A percentile compares a stretch with the other conserved stretches of the same genome.
Conservation (phyloP, 768 basidiomycete species). For the Rhodotorula sphaerocarpa region DNA sequence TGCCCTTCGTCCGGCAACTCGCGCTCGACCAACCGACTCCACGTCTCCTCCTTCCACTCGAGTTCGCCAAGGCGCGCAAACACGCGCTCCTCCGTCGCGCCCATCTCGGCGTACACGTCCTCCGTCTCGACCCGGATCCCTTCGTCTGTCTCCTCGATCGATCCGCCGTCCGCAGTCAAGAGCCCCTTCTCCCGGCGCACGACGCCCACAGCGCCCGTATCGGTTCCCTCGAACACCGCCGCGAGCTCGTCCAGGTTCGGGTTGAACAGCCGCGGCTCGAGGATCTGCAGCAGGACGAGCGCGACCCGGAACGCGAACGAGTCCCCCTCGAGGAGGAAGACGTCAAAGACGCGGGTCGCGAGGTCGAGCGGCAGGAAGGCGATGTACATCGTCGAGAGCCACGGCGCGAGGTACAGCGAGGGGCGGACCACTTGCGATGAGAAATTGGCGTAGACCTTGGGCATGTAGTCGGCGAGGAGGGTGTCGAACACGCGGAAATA, state of each 20-base stretch:
- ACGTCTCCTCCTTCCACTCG: conserved; percentile 86
- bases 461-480: conserved; percentile 82
- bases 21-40: conserved; percentile 69
- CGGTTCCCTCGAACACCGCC: conserved; percentile 48
- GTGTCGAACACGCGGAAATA: conserved; percentile 93
- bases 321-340: conserved; percentile 77
- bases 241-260: conserved; percentile 74
- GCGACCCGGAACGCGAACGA: conserved; percentile 78
- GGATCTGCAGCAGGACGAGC: conserved; percentile 69
- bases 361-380: conserved; percentile 85
- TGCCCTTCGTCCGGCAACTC: conserved; percentile 63
- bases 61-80: conserved; percentile 74
- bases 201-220: conserved; percentile 49
- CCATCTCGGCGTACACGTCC: conserved; percentile 81
- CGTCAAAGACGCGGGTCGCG: conserved; percentile 81
- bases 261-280: conserved; percentile 81
- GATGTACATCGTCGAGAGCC: conserved; percentile 71
- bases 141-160: conserved; percentile 1
- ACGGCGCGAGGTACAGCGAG: conserved; percentile 68
- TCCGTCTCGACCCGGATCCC: conserved; percentile 67
- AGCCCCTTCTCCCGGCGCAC: conserved; percentile 27
- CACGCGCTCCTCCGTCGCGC: conserved; percentile 70
- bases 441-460: conserved; percentile 66
- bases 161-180: conserved; percentile 1
- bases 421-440: conserved; percentile 88